Evolutionary conservation across 306 rosid genomes (phyloP).

Genomic region (Fragaria vesca): DNA sequence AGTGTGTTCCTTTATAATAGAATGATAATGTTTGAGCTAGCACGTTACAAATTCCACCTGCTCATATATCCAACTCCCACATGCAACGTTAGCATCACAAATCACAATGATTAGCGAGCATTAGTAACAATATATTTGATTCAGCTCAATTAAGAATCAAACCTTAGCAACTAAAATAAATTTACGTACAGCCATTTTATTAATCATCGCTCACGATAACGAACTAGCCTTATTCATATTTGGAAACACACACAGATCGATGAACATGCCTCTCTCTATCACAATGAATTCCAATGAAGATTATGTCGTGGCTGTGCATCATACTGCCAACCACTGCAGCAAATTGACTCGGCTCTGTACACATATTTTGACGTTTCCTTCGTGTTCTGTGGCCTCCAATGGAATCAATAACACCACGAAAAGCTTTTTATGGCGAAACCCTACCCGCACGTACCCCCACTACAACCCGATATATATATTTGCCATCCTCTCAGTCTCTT

Average conservation of each 20-base stretch:
- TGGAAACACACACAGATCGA: neutral
- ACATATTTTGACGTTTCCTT: neutral
- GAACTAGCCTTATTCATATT: neutral
- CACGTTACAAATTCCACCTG: neutral
- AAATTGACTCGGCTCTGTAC: neutral
- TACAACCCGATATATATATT: neutral
- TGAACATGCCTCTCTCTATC: neutral
- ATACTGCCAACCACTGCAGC: neutral
- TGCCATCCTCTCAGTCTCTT: neutral
- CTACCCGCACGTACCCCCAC: neutral
- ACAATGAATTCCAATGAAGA: neutral
- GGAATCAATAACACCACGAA: neutral
- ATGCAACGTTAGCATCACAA: neutral
- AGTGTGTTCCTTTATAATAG: neutral
- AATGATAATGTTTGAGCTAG: neutral
- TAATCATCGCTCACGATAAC: neutral
- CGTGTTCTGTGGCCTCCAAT: neutral
- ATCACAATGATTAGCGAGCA: neutral
- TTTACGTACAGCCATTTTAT: neutral
- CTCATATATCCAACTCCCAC: neutral
- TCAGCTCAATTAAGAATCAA: neutral
- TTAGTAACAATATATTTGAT: neutral
- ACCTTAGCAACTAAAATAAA: neutral
- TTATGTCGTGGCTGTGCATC: neutral
- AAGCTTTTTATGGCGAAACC: slow-evolving; percentile 2